phyloP scores from a whole-genome alignment of 2,329 filamentous ascomycete species.

The Pseudogymnoascus sp. region DNA sequence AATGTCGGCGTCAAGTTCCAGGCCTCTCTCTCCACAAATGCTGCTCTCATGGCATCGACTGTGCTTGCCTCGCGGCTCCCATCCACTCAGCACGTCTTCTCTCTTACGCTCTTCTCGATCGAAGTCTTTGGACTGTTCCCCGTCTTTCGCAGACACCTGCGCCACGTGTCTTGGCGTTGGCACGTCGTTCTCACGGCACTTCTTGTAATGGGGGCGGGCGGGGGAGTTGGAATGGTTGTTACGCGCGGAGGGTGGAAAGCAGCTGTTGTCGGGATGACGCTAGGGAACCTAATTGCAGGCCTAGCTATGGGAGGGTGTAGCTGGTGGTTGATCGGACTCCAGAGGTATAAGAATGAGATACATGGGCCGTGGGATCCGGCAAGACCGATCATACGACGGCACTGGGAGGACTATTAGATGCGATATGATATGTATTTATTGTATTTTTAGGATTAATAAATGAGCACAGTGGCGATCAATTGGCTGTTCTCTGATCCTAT shows the following conservation, averaged over 20 bases:
- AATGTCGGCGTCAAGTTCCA: constrained; percentile 52
- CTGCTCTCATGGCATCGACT: constrained; percentile 91
- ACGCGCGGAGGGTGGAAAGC: constrained; percentile 45
- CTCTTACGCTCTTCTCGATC: constrained; percentile 89
- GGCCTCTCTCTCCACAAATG: constrained; percentile 80
- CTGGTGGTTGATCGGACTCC: constrained; percentile 95
- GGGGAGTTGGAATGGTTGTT: constrained; percentile 62
- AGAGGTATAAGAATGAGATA: constrained; percentile 99
- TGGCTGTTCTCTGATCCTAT: not conserved
- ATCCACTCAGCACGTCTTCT: constrained; percentile 90
- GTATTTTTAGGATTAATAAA: constrained; percentile 4
- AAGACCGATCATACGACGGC: constrained; percentile 71
- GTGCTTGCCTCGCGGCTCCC: constrained; percentile 85
- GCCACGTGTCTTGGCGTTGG: constrained; percentile 72
- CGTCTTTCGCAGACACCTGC: constrained; percentile 86
- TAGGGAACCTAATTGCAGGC: constrained; percentile 67
- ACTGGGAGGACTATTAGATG: constrained; percentile 26
- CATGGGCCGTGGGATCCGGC: constrained; percentile 97
- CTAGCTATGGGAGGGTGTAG: constrained; percentile 87
- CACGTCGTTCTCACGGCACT: constrained; percentile 70
- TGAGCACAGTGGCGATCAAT: not conserved
- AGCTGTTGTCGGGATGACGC: constrained; percentile 62
- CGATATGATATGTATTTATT: not conserved
- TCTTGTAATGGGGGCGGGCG: constrained; percentile 72
- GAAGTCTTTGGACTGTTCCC: constrained; percentile 96